phyloP scores from a whole-genome alignment of 495 filamentous ascomycete species.

The Tuber indicum region DNA sequence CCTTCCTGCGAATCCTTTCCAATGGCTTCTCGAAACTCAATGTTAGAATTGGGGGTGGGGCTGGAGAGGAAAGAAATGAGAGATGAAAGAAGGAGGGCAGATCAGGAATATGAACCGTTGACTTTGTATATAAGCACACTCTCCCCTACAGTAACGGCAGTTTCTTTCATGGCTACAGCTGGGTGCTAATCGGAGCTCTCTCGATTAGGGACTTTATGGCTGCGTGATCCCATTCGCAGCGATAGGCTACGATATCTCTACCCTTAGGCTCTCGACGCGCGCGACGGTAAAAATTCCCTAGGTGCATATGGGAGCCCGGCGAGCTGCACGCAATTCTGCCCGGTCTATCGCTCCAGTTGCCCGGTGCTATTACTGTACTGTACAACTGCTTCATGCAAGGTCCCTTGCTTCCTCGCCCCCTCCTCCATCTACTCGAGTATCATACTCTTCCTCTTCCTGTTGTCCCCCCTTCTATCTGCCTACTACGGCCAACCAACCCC shows the following conservation, averaged over 20 bases:
- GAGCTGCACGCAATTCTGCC: not conserved
- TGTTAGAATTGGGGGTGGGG: constrained; percentile 7
- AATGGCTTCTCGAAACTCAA: not conserved
- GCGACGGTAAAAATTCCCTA: constrained; percentile 4
- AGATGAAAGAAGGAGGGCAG: constrained; percentile 4
- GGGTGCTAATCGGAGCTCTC: not conserved
- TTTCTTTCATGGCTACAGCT: not conserved
- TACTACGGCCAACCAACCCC: not conserved
- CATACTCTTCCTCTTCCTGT: not conserved
- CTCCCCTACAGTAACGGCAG: not conserved
- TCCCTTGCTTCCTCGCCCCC: constrained; percentile 4
- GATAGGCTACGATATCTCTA: constrained; percentile 17
- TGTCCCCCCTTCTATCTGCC: not conserved
- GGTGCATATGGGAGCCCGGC: not conserved
- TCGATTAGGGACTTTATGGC: not conserved
- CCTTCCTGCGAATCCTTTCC: constrained; percentile 5
- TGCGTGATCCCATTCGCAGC: not conserved
- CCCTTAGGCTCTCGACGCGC: constrained; percentile 7
- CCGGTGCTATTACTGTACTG: not conserved
- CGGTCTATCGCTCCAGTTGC: not conserved
- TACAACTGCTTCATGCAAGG: not conserved
- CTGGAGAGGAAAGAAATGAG: not conserved
- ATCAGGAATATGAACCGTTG: not conserved
- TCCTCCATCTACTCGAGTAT: not conserved
- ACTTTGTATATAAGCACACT: not conserved